Percentiles rank a stretch among this genome's conserved stretches.
phyloP scores from a whole-genome alignment of 2,329 filamentous ascomycete genomes.

The Rachicladosporium sp. region DNA sequence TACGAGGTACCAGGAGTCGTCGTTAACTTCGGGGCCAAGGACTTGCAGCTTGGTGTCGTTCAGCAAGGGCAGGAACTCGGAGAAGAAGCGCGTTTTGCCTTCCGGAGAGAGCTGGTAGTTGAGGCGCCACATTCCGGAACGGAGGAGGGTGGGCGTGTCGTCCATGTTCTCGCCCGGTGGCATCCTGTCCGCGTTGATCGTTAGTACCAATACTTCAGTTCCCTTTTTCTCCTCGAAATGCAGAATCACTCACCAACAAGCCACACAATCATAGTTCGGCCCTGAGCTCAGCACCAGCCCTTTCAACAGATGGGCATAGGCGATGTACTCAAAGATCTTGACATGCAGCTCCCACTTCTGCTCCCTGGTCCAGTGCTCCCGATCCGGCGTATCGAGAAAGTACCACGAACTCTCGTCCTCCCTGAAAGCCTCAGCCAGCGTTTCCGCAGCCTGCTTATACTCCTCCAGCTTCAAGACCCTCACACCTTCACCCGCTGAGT shows the following conservation, averaged over 20 bases:
- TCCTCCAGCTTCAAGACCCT: constrained; percentile 54
- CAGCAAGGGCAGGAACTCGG: constrained; percentile 63
- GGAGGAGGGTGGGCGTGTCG: constrained; percentile 57
- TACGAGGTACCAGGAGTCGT: constrained; percentile 66
- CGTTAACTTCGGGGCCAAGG: constrained; percentile 47
- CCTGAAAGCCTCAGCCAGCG: constrained; percentile 66
- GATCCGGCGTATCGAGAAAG: constrained; percentile 60
- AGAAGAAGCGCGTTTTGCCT: constrained; percentile 61
- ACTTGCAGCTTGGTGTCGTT: constrained; percentile 58
- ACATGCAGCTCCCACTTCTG: constrained; percentile 66
- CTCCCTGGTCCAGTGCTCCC: constrained; percentile 49
- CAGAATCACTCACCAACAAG: constrained; percentile 55
- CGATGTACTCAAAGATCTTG: constrained; percentile 65
- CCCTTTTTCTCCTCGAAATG: neutral
- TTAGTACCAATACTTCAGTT: neutral
- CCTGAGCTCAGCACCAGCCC: constrained; percentile 65
- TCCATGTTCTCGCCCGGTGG: constrained; percentile 63
- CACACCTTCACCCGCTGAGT: constrained; percentile 32
- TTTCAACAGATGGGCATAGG: constrained; percentile 61
- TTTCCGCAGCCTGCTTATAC: constrained; percentile 57
- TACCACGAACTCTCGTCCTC: constrained; percentile 63
- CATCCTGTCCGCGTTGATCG: constrained; percentile 42
- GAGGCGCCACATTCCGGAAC: constrained; percentile 66
- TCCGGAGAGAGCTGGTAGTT: constrained; percentile 62
- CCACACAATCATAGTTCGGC: constrained; percentile 63